These are phyloP conservation scores for Voacanga thouarsii DNA, from an alignment of 257 asterid genomes.

Conservation along the genomic window DNA sequence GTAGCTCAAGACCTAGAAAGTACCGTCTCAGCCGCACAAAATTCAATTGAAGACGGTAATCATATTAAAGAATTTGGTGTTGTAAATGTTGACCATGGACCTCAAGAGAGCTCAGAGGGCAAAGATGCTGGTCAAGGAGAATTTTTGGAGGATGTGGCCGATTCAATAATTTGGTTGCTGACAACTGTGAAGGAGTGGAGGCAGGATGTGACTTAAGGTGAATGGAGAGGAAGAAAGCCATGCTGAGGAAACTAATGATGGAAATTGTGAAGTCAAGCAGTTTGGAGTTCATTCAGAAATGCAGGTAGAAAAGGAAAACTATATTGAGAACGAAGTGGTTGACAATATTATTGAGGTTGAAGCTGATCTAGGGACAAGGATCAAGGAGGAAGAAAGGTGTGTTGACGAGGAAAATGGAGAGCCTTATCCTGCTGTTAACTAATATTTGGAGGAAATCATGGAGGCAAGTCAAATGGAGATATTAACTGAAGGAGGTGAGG, in stretches of 20 bases:
- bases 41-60: not conserved
- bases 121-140: not conserved
- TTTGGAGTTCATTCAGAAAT: conserved; percentile 23
- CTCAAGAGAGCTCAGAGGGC: not conserved
- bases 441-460: conserved; percentile 4
- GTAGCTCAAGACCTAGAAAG: not conserved
- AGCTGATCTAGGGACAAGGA: not conserved
- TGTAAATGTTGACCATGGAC: not conserved
- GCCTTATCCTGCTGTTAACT: not conserved
- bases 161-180: not conserved
- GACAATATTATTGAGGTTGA: not conserved
- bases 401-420: not conserved
- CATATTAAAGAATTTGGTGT: not conserved
- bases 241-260: not conserved
- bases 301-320: conserved; percentile 13
- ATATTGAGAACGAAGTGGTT: not conserved
- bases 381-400: not conserved
- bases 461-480: not conserved
- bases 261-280: conserved; percentile 14
- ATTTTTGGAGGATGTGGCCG: not conserved
- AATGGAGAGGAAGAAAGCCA: not conserved
- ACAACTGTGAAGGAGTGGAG: not conserved
- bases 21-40: not conserved
- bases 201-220: not conserved
- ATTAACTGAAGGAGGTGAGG: not conserved